These are phyloP conservation scores for Neopestalotiopsis sp. DNA, from an alignment of 2,329 filamentous ascomycete species.

Conservation along the genomic window DNA sequence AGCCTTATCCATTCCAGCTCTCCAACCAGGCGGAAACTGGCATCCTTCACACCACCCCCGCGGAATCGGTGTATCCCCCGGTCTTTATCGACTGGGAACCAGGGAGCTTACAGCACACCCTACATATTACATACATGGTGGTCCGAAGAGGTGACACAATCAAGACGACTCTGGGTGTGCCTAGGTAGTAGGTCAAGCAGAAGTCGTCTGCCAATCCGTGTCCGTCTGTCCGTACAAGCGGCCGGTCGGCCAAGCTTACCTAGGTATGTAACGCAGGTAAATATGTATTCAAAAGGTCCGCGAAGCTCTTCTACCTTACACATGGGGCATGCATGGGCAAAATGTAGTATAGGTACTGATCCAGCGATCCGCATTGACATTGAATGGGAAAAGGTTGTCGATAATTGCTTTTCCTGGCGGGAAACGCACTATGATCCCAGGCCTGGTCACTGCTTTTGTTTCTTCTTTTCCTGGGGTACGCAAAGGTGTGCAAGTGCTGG, in stretches of 20 bases:
- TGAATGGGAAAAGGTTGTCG: background rate
- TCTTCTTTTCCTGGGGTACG: conserved; percentile 1
- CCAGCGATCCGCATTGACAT: background rate
- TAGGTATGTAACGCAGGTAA: background rate
- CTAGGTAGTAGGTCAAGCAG: background rate
- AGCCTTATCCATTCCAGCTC: background rate
- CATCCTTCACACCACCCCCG: conserved; percentile 12
- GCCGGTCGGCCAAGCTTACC: no score
- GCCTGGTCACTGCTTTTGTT: background rate
- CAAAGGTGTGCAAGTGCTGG: background rate
- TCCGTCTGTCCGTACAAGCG: no score
- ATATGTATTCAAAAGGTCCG: no score
- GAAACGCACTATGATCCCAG: background rate
- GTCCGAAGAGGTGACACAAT: background rate
- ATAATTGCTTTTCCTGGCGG: background rate
- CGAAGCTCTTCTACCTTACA: background rate
- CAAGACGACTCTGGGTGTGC: background rate
- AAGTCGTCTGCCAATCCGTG: background rate
- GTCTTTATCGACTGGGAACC: background rate
- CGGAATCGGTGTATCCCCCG: background rate
- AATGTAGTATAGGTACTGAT: background rate
- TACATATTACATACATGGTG: background rate
- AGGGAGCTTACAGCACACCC: background rate
- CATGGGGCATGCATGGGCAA: no score
- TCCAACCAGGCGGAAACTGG: conserved; percentile 6